Base-by-base conservation (phyloP, 176 grass and related monocot species). In the Bolboschoenus planiculmis region DNA sequence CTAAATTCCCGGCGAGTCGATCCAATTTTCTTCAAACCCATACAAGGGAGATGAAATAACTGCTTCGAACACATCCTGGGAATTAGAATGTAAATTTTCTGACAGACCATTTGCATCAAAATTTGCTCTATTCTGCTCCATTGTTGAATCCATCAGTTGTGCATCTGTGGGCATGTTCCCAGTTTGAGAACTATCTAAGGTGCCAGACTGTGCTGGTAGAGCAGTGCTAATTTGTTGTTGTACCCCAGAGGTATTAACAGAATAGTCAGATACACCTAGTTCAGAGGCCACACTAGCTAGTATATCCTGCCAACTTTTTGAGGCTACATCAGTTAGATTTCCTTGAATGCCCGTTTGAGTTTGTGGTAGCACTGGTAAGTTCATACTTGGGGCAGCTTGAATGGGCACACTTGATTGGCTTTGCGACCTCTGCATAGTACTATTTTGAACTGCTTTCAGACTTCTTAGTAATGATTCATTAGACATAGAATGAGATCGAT, bases 231-330 rank as follows among this genome's bases (percentile, higher is more conserved):
- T 1, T 65, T 57, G 21, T 31, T 93, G 85, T 56, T 90, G 78
- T 35, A 40, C 66, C 3, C 43, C 23, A 4, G 36, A 10, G 15
- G 79, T 46, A 48, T 78, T 80, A 21, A 44, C 64, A 62, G 6
- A 58, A 80, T 83, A 82, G 66, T 81, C 87, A 5, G 79, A 35
- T 78, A 93, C 89, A 10, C 83, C 92, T 44, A 93, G 78, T 59
- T 99, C 88, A 80, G 86, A 87, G 87, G 89, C 85, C 74, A 99
- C 77, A 55, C 83, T 88, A 61, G 85, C 91, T 82, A 99, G 80
- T 83, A 99, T 87, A 86, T 96, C 97, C 86, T 85, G 51, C 97
- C 97, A 93, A 87, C 93, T 96, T 86, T 88, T 88, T 16, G 86
- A 56, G 70, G 48, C 50, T 88, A 93, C 70, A 90, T 99, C 89